phyloP scores from a whole-genome alignment of 345 rosid genomes.

The Pugionium cornutum region DNA sequence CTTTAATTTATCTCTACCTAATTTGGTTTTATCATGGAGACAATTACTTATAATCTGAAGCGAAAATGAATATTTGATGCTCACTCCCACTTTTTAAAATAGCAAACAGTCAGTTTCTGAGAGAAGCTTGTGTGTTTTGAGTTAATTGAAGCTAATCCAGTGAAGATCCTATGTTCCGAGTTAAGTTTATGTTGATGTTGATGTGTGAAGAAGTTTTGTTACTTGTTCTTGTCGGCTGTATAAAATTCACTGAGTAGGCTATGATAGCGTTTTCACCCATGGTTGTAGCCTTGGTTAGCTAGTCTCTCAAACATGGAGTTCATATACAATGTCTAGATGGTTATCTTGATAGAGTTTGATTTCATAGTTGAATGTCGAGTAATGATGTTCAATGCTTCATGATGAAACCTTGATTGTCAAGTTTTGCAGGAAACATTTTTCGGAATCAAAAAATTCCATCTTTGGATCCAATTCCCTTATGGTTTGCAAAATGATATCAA shows the following conservation, averaged over 20 bases:
- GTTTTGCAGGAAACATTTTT: conserved; percentile 8
- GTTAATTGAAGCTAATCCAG: not conserved
- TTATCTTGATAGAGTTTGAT: not conserved
- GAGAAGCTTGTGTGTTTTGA: not conserved
- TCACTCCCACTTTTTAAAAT: conserved; percentile 15
- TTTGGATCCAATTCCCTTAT: conserved; percentile 14
- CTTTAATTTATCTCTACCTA: conserved; percentile 17
- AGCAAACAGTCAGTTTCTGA: conserved; percentile 2
- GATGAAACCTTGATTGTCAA: conserved; percentile 10
- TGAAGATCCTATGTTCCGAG: not conserved
- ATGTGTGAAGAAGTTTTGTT: conserved; percentile 1
- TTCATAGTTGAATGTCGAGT: not conserved
- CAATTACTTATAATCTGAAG: not conserved
- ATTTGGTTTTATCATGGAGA: conserved; percentile 6
- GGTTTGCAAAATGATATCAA: conserved; percentile 57
- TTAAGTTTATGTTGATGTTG: not conserved
- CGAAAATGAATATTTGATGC: conserved; percentile 7
- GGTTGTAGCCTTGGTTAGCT: not conserved
- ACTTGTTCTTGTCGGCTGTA: conserved; percentile 4
- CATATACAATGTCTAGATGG: conserved; percentile 5
- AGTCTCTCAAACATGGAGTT: conserved; percentile 9
- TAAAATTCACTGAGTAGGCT: conserved; percentile 1
- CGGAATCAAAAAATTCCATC: not conserved
- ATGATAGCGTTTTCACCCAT: not conserved
- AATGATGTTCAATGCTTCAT: conserved; percentile 13